Evolutionary conservation across 495 filamentous ascomycete genomes (phyloP).

Genomic region (Aspergillus egyptiacus): DNA sequence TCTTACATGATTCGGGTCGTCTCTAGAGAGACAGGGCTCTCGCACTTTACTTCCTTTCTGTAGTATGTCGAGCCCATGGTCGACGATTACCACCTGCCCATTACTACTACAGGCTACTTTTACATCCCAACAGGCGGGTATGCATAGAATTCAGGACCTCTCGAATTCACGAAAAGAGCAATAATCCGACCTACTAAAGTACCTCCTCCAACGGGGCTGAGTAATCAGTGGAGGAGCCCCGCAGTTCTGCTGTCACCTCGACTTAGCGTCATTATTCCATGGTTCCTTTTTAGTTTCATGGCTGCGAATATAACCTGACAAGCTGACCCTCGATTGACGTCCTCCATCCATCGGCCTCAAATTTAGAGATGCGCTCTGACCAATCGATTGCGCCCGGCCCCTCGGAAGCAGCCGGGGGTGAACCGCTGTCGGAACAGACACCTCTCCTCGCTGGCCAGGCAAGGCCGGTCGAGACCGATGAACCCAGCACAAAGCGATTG

Average conservation of each 20-base stretch:
- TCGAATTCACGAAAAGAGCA: too few relatives aligned
- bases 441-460: slow-evolving; percentile 30
- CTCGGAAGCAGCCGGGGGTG: slow-evolving; percentile 11
- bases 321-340: not conserved
- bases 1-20: too few relatives aligned
- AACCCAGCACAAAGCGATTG: slow-evolving; percentile 39
- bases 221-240: slow-evolving; percentile 1
- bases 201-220: not conserved
- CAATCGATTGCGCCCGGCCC: not conserved
- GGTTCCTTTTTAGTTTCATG: too few relatives aligned
- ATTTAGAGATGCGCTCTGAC: slow-evolving; percentile 8
- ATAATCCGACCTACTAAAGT: not conserved
- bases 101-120: too few relatives aligned
- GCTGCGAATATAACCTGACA: too few relatives aligned
- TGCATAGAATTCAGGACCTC: too few relatives aligned
- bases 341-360: not conserved
- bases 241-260: not conserved
- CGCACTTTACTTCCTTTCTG: too few relatives aligned
- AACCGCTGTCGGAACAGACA: slow-evolving; percentile 34
- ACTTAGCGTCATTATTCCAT: not conserved
- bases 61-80: too few relatives aligned
- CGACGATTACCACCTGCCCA: too few relatives aligned
- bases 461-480: slow-evolving; percentile 21
- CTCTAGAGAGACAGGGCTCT: too few relatives aligned
- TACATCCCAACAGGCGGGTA: too few relatives aligned